phyloP scores from a whole-genome alignment of 2,329 filamentous ascomycete genomes.

The Fusarium clavum region DNA sequence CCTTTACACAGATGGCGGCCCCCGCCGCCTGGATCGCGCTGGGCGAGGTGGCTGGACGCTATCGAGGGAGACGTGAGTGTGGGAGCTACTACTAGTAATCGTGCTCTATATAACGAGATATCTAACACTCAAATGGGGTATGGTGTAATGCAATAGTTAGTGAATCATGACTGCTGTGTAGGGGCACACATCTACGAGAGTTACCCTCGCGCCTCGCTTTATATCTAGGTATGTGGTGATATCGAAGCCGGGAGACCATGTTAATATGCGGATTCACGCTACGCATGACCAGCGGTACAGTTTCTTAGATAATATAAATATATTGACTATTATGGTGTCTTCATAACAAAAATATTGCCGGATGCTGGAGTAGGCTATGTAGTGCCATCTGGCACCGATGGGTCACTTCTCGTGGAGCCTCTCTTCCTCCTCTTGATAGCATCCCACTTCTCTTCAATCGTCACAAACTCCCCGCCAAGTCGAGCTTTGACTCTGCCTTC shows the following conservation, averaged over 20 bases:
- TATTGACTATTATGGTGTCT: constrained; percentile 7
- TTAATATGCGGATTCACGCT: background rate
- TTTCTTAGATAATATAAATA: constrained; percentile 3
- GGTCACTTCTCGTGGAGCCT: constrained; percentile 40
- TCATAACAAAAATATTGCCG: constrained; percentile 1
- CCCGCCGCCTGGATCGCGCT: constrained; percentile 71
- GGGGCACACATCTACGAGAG: background rate
- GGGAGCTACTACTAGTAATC: constrained; percentile 73
- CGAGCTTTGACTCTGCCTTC: constrained; percentile 60
- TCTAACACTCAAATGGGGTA: constrained; percentile 62
- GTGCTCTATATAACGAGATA: constrained; percentile 65
- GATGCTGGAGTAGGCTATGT: constrained; percentile 8
- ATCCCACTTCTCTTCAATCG: constrained; percentile 57
- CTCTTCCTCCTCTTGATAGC: constrained; percentile 53
- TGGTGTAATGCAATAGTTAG: background rate
- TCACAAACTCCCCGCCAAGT: constrained; percentile 59
- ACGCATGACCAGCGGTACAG: constrained; percentile 14
- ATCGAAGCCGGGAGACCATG: background rate
- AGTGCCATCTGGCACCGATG: constrained; percentile 39
- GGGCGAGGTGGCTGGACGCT: constrained; percentile 76
- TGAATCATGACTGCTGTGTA: background rate
- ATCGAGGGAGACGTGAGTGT: constrained; percentile 74
- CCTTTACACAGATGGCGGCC: constrained; percentile 75
- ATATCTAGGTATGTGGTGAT: background rate
- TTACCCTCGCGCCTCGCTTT: background rate